These are phyloP conservation scores for Verbena officinalis DNA, from an alignment of 257 asterid genomes.

Conservation along the genomic window DNA sequence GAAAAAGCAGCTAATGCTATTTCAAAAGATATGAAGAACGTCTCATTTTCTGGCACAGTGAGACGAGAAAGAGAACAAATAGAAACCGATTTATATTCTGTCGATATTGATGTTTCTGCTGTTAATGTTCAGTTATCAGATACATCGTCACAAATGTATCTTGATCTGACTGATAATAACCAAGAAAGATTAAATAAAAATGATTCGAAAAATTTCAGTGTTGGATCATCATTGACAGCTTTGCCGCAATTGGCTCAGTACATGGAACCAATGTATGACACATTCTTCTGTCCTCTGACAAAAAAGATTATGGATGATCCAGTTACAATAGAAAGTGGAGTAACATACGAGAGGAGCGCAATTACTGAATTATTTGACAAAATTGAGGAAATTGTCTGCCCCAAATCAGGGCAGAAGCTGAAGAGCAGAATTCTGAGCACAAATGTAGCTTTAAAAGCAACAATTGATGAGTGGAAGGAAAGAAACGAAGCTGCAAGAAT, in stretches of 20 bases:
- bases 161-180: slow-evolving; percentile 30
- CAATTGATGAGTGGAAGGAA: slow-evolving; percentile 75
- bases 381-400: slow-evolving; percentile 53
- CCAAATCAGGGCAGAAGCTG: slow-evolving; percentile 58
- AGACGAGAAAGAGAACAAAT: slow-evolving; percentile 28
- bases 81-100: slow-evolving; percentile 69
- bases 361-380: slow-evolving; percentile 55
- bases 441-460: slow-evolving; percentile 66
- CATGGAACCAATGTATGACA: slow-evolving; percentile 72
- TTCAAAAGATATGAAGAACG: slow-evolving; percentile 59
- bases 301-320: slow-evolving; percentile 81
- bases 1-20: slow-evolving; percentile 60
- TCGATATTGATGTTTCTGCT: slow-evolving; percentile 48
- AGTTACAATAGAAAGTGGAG: slow-evolving; percentile 71
- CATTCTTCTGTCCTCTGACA: slow-evolving; percentile 74
- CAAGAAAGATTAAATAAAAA: slow-evolving; percentile 31
- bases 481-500: slow-evolving; percentile 75
- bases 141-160: slow-evolving; percentile 32
- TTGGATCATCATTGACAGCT: slow-evolving; percentile 41
- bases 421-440: slow-evolving; percentile 47
- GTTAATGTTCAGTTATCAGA: slow-evolving; percentile 37
- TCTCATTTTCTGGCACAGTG: slow-evolving; percentile 29
- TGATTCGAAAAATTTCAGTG: slow-evolving; percentile 26
- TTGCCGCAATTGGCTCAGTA: slow-evolving; percentile 54
- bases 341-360: slow-evolving; percentile 65